phyloP scores from a whole-genome alignment of 176 grass and related monocot species.

The Oryza coarctata region DNA sequence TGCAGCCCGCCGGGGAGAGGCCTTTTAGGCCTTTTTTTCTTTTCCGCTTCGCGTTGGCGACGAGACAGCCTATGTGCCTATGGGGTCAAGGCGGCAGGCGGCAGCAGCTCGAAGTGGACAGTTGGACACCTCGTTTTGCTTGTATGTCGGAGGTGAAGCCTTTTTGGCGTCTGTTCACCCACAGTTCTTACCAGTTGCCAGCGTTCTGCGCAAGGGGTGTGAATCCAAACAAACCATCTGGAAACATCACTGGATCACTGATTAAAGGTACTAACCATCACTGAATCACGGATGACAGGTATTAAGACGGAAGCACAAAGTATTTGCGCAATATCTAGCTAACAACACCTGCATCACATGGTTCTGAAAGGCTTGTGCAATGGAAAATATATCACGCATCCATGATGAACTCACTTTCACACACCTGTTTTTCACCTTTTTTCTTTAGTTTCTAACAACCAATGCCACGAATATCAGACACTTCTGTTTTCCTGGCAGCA shows the following conservation, averaged over 20 bases:
- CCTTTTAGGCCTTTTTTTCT: too few species aligned
- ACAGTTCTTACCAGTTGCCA: background rate
- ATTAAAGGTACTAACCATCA: background rate
- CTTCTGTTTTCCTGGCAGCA: background rate
- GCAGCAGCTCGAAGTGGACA: background rate
- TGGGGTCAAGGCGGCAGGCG: background rate
- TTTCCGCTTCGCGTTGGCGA: background rate
- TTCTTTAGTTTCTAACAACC: background rate
- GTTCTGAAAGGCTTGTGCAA: background rate
- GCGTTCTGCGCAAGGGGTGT: background rate
- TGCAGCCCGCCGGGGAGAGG: background rate
- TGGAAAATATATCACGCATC: background rate
- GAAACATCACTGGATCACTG: background rate
- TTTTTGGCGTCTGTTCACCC: background rate
- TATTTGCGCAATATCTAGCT: background rate
- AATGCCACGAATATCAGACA: background rate
- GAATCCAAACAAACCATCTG: background rate
- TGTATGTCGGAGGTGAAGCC: background rate
- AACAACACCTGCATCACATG: background rate
- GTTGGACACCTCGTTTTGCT: background rate
- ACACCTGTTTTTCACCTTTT: background rate
- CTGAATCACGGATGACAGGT: background rate
- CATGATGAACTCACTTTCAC: background rate
- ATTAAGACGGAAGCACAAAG: background rate
- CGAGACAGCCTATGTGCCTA: background rate